Evolutionary conservation across 441 rosid genomes (phyloP), one percentile per base, ranked within the genome.

Genomic region (Adansonia rubrostipa): DNA sequence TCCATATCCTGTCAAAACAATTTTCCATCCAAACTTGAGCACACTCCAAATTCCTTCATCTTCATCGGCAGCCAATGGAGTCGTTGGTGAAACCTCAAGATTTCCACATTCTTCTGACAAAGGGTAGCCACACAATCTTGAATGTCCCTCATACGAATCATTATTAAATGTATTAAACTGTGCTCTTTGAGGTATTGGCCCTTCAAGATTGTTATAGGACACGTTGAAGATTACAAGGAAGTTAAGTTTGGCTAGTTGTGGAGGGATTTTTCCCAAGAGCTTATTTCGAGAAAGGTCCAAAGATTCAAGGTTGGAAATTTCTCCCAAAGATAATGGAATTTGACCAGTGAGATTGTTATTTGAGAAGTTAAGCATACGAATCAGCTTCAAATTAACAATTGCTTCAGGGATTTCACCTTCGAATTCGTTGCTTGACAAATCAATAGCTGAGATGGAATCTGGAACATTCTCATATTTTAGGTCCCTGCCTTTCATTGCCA

Each of bases 361-460:
- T 3, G 83, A 75, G 4, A 82, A 71, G 28, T 82, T 73, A 11
- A 84, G 80, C 13, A 64, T 11, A 1, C 5, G 4, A 13, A 84
- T 45, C 0, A 58, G 62, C 45, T 64, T 64, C 15, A 84, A 60
- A 50, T 50, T 61, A 3, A 71, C 60, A 10, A 81, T 50, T 9
- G 72, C 10, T 1, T 60, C 5, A 0, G 84, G 81, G 13, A 78
- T 78, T 66, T 54, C 73, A 8, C 81, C 81, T 40, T 65, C 9
- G 6, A 84, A 81, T 22, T 28, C 15, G 66, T 84, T 81, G 74
- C 79, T 76, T 0, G 86, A 84, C 22, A 84, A 48, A 47, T 84
- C 86, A 36, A 81, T 68, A 6, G 56, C 57, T 1, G 42, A 13
- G 8, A 85, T 47, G 42, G 53, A 11, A 6, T 50, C 53, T 15